A percentile compares a stretch with the other conserved stretches of the same genome.
Conservation (phyloP, 768 basidiomycete species). For the Cystobasidium ongulense region DNA sequence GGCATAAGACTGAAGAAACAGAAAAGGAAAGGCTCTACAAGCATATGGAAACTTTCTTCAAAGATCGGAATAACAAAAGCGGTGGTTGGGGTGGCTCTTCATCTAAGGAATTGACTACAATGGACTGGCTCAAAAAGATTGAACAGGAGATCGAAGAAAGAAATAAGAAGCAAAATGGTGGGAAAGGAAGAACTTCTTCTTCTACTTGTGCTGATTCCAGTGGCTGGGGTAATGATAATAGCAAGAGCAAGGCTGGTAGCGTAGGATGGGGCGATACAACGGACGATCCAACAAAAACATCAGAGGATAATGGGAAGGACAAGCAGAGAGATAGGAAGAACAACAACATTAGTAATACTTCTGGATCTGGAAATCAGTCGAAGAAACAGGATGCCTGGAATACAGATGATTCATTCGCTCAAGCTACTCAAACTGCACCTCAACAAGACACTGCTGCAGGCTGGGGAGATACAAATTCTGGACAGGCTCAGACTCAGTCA, state of each 20-base stretch:
- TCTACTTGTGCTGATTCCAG: too few relatives aligned
- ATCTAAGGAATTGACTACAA: neutral
- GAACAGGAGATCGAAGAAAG: constrained; percentile 9
- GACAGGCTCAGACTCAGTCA: too few relatives aligned
- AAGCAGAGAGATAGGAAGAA: neutral
- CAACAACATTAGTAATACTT: too few relatives aligned
- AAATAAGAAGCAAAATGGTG: constrained; percentile 2
- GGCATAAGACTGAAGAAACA: neutral
- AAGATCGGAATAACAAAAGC: constrained; percentile 1
- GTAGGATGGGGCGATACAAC: neutral
- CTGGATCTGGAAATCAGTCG: too few relatives aligned
- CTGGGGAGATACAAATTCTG: too few relatives aligned
- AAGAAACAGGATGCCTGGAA: too few relatives aligned
- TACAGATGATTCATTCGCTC: too few relatives aligned
- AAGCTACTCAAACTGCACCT: too few relatives aligned
- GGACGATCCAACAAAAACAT: neutral
- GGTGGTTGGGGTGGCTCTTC: neutral
- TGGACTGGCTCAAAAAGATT: constrained; percentile 17
- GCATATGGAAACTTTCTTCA: constrained; percentile 1
- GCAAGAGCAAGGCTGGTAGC: neutral
- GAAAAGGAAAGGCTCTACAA: neutral
- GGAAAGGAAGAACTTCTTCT: neutral
- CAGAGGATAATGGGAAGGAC: neutral
- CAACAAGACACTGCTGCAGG: too few relatives aligned
- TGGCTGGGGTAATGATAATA: neutral